Percentiles rank a stretch among this genome's conserved stretches.
Conservation (phyloP, 2,329 filamentous ascomycete species). For the Ascochyta lentis region DNA sequence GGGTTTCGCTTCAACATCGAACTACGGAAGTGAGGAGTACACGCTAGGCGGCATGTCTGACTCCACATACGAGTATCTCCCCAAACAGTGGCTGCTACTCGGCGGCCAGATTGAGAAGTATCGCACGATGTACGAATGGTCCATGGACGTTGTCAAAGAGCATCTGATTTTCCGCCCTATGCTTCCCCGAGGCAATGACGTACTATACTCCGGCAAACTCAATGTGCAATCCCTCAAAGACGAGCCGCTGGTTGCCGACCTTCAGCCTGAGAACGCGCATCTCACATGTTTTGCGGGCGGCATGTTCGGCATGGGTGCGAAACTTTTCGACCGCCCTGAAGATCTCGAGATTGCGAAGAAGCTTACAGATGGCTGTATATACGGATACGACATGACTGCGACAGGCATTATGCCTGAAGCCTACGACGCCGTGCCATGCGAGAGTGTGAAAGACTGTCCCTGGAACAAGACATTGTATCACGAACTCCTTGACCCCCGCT, state of each 20-base stretch:
- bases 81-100: slow-evolving; percentile 57
- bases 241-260: slow-evolving; percentile 31
- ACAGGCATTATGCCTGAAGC: slow-evolving; percentile 69
- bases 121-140: slow-evolving; percentile 63
- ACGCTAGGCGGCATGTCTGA: slow-evolving; percentile 51
- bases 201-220: slow-evolving; percentile 51
- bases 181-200: slow-evolving; percentile 54
- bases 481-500: slow-evolving; percentile 47
- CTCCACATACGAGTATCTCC: slow-evolving; percentile 53
- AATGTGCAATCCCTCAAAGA: slow-evolving; percentile 41
- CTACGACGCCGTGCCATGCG: slow-evolving; percentile 58
- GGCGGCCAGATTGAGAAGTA: slow-evolving; percentile 57
- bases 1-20: slow-evolving; percentile 60
- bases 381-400: slow-evolving; percentile 64
- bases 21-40: slow-evolving; percentile 54
- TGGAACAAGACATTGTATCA: slow-evolving; percentile 57
- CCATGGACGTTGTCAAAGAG: slow-evolving; percentile 53
- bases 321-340: slow-evolving; percentile 62
- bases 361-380: slow-evolving; percentile 69
- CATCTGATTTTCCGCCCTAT: slow-evolving; percentile 60
- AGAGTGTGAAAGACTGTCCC: slow-evolving; percentile 49
- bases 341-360: slow-evolving; percentile 64
- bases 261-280: slow-evolving; percentile 61
- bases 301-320: slow-evolving; percentile 71
- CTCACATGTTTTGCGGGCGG: slow-evolving; percentile 75